Evolutionary conservation across 129 eudicot species (phyloP), one percentile per base, ranked within the genome.

Genomic region (Pseudognaphalium luteoalbum): DNA sequence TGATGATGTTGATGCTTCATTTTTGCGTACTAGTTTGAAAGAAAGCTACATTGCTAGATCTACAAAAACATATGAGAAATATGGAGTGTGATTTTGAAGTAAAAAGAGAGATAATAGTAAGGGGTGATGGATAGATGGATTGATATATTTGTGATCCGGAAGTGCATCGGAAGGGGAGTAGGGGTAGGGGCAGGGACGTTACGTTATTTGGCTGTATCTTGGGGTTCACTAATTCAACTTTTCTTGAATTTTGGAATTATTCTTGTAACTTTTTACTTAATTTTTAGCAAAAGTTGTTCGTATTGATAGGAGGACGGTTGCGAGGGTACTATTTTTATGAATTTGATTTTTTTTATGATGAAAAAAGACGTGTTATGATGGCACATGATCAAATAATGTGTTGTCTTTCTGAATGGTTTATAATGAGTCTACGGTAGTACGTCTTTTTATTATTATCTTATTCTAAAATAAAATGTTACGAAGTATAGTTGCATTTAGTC

Each of bases 31-130:
- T 47, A 14, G 54, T 47, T 72, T 15, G 67, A 3, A 30, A 17
- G 54, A 22, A 37, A 73, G 39, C 77, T 73, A 73, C 77, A 73
- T 73, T 59, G 68, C 28, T 58, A 44, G 68, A 71, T 71, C 50
- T 73, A 25, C n/a, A n/a, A n/a, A n/a, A n/a, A n/a, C n/a, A 25
- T 25, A 29, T 3, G 29, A 7, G 71, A 34, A n/a, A 66, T 2
- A n/a, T 16, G 51, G 29, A 22, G 29, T 12, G 69, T 14, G 54
- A 47, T 47, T 47, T 14, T 47, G 14, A 47, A 12, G 54, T 4
- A 12, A 47, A 22, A 25, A 60, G 66, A 60, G 34, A 59, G 29
- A 59, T 6, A 25, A 25, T 25, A 25, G 1, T 25, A 25, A 25
- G 28, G 28, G 28, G 28, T 25, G 28, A 25, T 25, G 28, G 28